Percentiles rank a stretch among this genome's conserved stretches.
phyloP scores from a whole-genome alignment of 2,329 filamentous ascomycete genomes.

The Nectriaceae sp. region DNA sequence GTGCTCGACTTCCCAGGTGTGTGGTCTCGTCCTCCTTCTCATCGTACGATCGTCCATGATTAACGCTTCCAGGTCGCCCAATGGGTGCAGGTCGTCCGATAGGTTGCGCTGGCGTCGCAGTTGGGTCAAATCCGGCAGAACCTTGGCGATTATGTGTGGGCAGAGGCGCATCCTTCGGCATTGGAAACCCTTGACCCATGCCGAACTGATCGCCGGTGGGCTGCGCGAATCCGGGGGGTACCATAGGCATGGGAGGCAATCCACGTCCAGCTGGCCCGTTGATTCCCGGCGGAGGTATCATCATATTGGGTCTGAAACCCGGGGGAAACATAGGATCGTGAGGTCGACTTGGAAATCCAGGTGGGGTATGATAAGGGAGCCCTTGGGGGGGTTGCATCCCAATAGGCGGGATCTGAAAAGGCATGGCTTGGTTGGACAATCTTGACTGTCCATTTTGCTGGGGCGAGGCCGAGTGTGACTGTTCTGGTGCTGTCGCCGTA shows the following conservation, averaged over 20 bases:
- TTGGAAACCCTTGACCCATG: constrained; percentile 31
- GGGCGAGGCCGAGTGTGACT: constrained; percentile 57
- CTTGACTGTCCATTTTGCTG: constrained; percentile 40
- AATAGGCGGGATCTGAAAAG: constrained; percentile 56
- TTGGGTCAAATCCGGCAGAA: constrained; percentile 69
- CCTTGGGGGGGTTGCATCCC: constrained; percentile 51
- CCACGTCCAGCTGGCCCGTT: constrained; percentile 45
- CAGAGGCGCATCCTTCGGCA: constrained; percentile 33
- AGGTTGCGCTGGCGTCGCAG: constrained; percentile 61
- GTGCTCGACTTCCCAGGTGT: constrained; percentile 86
- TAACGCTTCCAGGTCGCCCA: constrained; percentile 77
- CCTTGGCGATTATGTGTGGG: constrained; percentile 72
- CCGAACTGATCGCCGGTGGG: constrained; percentile 33
- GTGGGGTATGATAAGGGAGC: constrained; percentile 39
- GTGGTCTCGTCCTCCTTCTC: constrained; percentile 71
- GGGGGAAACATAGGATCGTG: constrained; percentile 52
- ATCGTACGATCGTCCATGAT: constrained; percentile 52
- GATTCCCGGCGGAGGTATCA: constrained; percentile 55
- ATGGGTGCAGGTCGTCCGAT: constrained; percentile 86
- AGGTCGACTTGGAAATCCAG: constrained; percentile 59
- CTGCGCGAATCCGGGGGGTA: constrained; percentile 40
- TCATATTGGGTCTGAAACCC: constrained; percentile 49
- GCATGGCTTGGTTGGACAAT: constrained; percentile 43
- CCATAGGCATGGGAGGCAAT: constrained; percentile 41
- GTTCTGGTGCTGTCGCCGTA: constrained; percentile 29